phyloP scores from a whole-genome alignment of 768 basidiomycete genomes.

The Lactarius hatsudake region DNA sequence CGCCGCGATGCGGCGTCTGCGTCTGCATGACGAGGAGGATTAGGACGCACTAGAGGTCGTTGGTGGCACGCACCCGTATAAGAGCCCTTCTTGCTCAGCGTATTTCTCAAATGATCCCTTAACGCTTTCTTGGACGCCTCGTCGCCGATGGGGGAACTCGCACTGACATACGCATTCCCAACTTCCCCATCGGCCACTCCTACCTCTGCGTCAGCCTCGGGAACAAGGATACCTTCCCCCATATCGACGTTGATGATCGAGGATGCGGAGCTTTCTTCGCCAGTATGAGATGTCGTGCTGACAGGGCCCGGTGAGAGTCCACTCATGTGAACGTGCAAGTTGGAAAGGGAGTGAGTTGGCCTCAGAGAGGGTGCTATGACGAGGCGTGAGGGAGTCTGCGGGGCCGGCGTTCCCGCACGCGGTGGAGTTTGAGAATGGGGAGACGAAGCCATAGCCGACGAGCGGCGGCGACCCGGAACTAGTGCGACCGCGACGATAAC shows the following conservation, averaged over 20 bases:
- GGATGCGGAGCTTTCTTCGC: constrained; percentile 49
- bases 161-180: constrained; percentile 44
- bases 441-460: constrained; percentile 3
- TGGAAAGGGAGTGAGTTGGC: constrained; percentile 54
- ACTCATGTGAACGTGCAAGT: constrained; percentile 48
- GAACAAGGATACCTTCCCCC: constrained; percentile 64
- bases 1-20: constrained; percentile 25
- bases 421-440: constrained; percentile 37
- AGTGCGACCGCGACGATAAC: background rate
- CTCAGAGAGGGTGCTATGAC: constrained; percentile 49
- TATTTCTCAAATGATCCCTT: constrained; percentile 69
- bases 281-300: constrained; percentile 11
- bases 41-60: background rate
- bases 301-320: constrained; percentile 5
- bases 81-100: constrained; percentile 52
- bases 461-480: background rate
- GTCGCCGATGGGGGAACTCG: constrained; percentile 42
- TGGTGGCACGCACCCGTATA: constrained; percentile 43
- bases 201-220: constrained; percentile 63
- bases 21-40: background rate
- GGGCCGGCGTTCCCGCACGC: constrained; percentile 38
- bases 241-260: constrained; percentile 67
- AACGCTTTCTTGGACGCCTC: constrained; percentile 62
- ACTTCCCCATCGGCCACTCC: constrained; percentile 56
- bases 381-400: constrained; percentile 51